Percentiles rank a stretch among this genome's conserved stretches.
phyloP scores from a whole-genome alignment of 305 asterid genomes.

The Fraxinus sp. region DNA sequence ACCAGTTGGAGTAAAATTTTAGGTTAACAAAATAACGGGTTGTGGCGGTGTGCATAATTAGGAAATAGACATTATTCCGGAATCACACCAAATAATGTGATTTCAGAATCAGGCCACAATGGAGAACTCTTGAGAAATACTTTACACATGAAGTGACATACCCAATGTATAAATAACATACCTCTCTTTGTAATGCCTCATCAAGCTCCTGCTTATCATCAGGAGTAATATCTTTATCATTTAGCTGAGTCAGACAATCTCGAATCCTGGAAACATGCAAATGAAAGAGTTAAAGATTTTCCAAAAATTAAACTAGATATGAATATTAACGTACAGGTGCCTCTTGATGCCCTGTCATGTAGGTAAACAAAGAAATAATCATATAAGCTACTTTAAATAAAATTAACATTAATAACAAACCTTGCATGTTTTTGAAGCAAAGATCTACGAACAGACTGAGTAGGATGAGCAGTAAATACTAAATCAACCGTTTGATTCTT shows the following conservation, averaged over 20 bases:
- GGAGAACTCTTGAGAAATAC: constrained; percentile 43
- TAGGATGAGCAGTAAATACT: constrained; percentile 77
- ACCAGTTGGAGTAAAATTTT: background rate
- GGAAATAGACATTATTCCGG: background rate
- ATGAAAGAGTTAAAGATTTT: constrained; percentile 10
- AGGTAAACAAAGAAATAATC: background rate
- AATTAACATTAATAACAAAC: constrained; percentile 28
- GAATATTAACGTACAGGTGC: background rate
- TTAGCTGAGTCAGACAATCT: constrained; percentile 73
- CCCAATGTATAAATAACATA: constrained; percentile 20
- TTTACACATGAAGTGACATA: background rate
- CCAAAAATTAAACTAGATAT: background rate
- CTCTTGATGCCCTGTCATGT: background rate
- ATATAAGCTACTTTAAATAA: background rate
- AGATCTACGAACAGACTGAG: constrained; percentile 75
- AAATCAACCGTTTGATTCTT: constrained; percentile 74
- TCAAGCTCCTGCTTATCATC: constrained; percentile 96
- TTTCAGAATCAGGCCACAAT: constrained; percentile 47
- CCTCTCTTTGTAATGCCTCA: constrained; percentile 93
- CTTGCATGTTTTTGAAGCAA: constrained; percentile 81
- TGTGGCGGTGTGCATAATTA: background rate
- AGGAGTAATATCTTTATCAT: constrained; percentile 85
- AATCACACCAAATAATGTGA: background rate
- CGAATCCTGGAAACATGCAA: constrained; percentile 53
- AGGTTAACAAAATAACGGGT: background rate